These are phyloP conservation scores for Cardiospermum halicacabum DNA, from an alignment of 345 rosid genomes.

Conservation along the genomic window DNA sequence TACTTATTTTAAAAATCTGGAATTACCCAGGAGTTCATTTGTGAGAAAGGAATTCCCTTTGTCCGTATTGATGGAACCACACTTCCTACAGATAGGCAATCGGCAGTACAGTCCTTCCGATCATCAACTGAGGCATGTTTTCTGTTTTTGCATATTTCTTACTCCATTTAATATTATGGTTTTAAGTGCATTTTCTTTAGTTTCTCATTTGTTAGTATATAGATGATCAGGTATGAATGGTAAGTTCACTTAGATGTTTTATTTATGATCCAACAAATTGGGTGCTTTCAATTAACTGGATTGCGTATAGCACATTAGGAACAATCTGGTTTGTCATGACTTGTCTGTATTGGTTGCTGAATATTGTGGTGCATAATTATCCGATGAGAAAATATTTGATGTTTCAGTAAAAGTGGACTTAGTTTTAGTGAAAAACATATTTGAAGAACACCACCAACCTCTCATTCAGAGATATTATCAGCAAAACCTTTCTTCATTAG, in stretches of 20 bases:
- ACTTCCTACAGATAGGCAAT: conserved; percentile 78
- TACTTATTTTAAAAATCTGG: conserved; percentile 16
- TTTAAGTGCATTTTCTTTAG: not conserved
- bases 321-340: not conserved
- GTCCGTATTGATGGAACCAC: conserved; percentile 96
- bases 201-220: not conserved
- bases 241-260: not conserved
- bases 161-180: conserved; percentile 10
- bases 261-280: not conserved
- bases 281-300: not conserved
- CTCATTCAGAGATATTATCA: not conserved
- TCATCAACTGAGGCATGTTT: conserved; percentile 55
- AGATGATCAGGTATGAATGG: not conserved
- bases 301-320: not conserved
- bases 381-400: not conserved
- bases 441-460: not conserved
- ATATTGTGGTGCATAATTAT: not conserved
- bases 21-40: conserved; percentile 61
- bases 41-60: conserved; percentile 77
- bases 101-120: conserved; percentile 71
- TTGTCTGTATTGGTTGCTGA: not conserved
- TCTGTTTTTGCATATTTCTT: conserved; percentile 10
- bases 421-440: not conserved
- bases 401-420: not conserved
- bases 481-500: not conserved